Evolutionary conservation across 1,284 basidiomycete species (phyloP), one percentile per base, ranked within the genome.

Genomic region (Fomitopsis palustris): DNA sequence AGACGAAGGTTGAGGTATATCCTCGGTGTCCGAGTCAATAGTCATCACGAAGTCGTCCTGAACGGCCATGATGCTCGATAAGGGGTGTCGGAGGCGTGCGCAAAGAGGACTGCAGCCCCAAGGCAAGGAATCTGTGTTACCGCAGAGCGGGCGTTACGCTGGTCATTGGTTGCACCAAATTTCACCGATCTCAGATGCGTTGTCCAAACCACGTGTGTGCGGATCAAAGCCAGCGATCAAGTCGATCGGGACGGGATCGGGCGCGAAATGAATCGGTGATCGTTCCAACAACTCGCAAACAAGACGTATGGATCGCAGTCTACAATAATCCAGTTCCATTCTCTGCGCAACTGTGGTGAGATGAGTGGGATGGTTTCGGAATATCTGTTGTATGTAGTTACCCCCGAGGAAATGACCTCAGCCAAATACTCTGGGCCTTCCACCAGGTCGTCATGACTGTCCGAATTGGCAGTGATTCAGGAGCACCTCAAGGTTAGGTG

Each of bases 11-110:
- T 45, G 65, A 54, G 60, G 62, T 49, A 56, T 62, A 57, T 80
- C 81, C 69, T 93, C 91, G 25, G 78, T 77, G 65, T 92, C 92
- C 33, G 92, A 93, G 65, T 91, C 89, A 59, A 94, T 81, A 0
- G 92, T 94, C 84, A 90, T 85, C 52, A 93, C 78, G 75, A 89
- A 90, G 71, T 92, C 88, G n/a, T 72, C 66, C 57, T 66, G 37
- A 21, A 57, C 29, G 4, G 67, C 64, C 67, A 70, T 71, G 53
- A 29, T 23, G 54, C 39, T 16, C 21, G 19, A 3, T 16, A 4
- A 14, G 14, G 17, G 31, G 10, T 3, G 1, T 4, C 47, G 7
- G 27, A 27, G 14, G 12, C 5, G 47, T n/a, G 47, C 14, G 47
- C 17, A 12, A 27, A 12, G 27, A 33, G 47, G 23, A 49, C 8